Base-by-base conservation (phyloP, 768 basidiomycete species). In the Atractiella rhizophila region DNA sequence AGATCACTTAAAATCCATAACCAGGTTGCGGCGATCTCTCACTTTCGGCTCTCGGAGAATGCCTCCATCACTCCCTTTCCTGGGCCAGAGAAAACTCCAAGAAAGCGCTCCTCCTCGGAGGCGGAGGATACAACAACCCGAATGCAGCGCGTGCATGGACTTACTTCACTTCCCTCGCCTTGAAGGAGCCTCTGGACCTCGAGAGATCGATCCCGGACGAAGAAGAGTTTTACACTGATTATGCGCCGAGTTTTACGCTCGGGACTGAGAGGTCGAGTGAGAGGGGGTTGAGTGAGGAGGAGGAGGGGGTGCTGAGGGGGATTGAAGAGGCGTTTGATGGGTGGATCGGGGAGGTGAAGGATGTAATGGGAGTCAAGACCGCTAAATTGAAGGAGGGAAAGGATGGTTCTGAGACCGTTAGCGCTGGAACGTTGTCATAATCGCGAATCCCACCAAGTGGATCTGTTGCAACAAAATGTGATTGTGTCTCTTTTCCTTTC, bases 61-160 rank as follows among this genome's bases (percentile, higher is more conserved):
- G 27, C 15, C 23, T 46, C 23, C 44, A 43, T 18, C 19, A 45
- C 20, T 42, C 51, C n/a, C 49, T 49, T 38, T 33, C 27, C 6
- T 51, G 57, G n/a, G n/a, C n/a, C n/a, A n/a, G n/a, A n/a, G 57
- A 35, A 39, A 11, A 32, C 38, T 10, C 36, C 42, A 28, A 54
- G 51, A 21, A n/a, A n/a, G n/a, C n/a, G n/a, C 28, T 57, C 3
- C 42, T 56, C 18, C 42, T 54, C 4, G 56, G 57, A 33, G 45
- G 58, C 67, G 81, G 83, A 15, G 86, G 86, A 0, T 91, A 96
- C 55, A 64, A 77, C 50, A 68, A 70, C 4, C 62, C 78, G 2
- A 86, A 86, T 49, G 73, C 73, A 1, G 83, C 85, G 0, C 68
- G 83, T 11, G 78, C 79, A 0, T 91, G 82, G 81, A 64, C 79